Base-by-base conservation (phyloP, 768 basidiomycete genomes). In the Lactarius sp. region DNA sequence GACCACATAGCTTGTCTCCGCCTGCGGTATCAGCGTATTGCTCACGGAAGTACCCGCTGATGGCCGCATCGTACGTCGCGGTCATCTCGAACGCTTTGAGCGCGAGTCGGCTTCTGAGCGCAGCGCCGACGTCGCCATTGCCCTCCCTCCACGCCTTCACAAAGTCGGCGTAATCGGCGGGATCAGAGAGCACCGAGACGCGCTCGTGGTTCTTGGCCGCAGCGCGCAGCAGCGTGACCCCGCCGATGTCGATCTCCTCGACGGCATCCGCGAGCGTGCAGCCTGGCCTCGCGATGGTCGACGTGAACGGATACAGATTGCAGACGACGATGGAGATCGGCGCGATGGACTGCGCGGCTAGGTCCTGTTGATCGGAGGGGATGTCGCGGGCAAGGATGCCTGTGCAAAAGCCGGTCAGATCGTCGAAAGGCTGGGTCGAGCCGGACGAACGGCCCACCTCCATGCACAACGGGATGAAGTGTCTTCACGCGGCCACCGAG, bases 1-100 rank as follows among this genome's bases (percentile, higher is more conserved):
- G 81, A 2, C 81, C 86, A 10, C 82, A 86, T 47, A 86, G 75
- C 68, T 82, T 79, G 37, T 88, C 89, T 41, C 77, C 76, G 6
- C 85, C 75, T 64, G 89, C 91, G n/a, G 86, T 81, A 34, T 89
- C 89, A 0, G 93, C 92, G 74, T 98, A 98, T 74, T 97, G 88
- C 72, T 93, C 90, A 67, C 97, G 83, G 81, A 99, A 98, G 77
- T 99, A 99, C 42, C 87, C 90, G 65, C 92, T 87, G 71, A 99
- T 99, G 16, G 94, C 94, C 18, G 88, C 89, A 75, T 99, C 97
- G 74, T 99, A 99, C 61, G 81, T 82, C 3, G 95, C 91, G 0
- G 97, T 99, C 85, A 88, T 87, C 76, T 98, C 94, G 71, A 99
- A 99, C 1, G 97, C 97, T 78, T 98, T 97, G 71, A 99, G 78